Conservation (phyloP, 352 stramenopile genomes). For the Phytophthora europaea region DNA sequence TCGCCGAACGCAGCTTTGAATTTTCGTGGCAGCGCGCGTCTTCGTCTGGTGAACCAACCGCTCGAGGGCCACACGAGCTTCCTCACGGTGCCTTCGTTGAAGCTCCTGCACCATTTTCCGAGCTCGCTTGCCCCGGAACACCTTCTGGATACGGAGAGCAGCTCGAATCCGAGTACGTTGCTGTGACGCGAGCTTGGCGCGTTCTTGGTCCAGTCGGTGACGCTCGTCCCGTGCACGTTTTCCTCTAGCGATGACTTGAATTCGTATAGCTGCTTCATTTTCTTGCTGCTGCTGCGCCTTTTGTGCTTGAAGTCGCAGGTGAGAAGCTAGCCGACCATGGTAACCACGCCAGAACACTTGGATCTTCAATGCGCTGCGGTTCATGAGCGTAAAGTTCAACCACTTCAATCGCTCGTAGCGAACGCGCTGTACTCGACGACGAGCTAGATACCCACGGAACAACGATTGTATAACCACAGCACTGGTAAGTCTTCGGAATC, state of each 20-base stretch:
- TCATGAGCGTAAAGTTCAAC: conserved; percentile 69
- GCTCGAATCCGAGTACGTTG: conserved; percentile 46
- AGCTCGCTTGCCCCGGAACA: conserved; percentile 68
- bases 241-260: conserved; percentile 66
- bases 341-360: conserved; percentile 82
- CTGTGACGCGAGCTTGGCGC: conserved; percentile 39
- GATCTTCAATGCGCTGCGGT: conserved; percentile 76
- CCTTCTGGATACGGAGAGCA: conserved; percentile 71
- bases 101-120: conserved; percentile 45
- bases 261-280: conserved; percentile 58
- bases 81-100: conserved; percentile 49
- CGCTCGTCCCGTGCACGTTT: conserved; percentile 62
- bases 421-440: conserved; percentile 51
- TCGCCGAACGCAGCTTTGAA: conserved; percentile 73
- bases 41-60: conserved; percentile 72
- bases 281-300: conserved; percentile 64
- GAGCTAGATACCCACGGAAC: conserved; percentile 72
- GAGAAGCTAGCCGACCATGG: conserved; percentile 68
- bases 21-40: conserved; percentile 64
- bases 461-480: conserved; percentile 69
- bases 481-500: conserved; percentile 50
- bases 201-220: conserved; percentile 36
- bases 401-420: conserved; percentile 79
- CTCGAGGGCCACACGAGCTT: conserved; percentile 64
- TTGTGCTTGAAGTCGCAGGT: conserved; percentile 65